Percentiles rank a stretch among this genome's conserved stretches.
phyloP scores from a whole-genome alignment of 345 rosid species.

The Microcos paniculata region DNA sequence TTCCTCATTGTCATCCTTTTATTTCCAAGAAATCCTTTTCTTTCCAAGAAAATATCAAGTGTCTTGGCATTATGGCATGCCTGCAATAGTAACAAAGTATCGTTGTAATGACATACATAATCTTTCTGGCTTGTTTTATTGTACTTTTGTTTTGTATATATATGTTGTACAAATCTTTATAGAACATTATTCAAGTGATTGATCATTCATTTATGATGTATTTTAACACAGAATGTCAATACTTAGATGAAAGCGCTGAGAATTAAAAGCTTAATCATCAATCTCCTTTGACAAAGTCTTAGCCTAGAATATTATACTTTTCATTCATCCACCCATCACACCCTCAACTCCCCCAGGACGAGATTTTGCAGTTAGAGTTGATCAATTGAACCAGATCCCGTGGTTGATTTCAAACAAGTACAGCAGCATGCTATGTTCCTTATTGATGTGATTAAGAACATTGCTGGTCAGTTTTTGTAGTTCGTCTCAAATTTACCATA shows the following conservation, averaged over 20 bases:
- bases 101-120: neutral
- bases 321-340: neutral
- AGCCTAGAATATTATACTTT: neutral
- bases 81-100: neutral
- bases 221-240: neutral
- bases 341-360: neutral
- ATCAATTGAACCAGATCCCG: neutral
- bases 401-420: neutral
- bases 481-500: too few species aligned
- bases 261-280: neutral
- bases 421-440: neutral
- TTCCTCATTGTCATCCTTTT: neutral
- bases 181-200: neutral
- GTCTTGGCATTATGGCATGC: neutral
- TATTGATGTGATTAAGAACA: too few species aligned
- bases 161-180: neutral
- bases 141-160: neutral
- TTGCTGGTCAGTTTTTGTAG: too few species aligned
- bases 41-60: neutral
- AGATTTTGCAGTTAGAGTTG: neutral
- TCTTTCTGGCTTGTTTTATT: slow-evolving; percentile 3
- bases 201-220: neutral
- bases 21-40: too few species aligned
- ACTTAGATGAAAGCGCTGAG: neutral
- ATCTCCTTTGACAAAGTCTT: neutral